A percentile compares a stretch with the other conserved stretches of the same genome.
These are phyloP conservation scores for Hypoxylon trugodes DNA, from an alignment of 495 filamentous ascomycete species.

Conservation along the genomic window DNA sequence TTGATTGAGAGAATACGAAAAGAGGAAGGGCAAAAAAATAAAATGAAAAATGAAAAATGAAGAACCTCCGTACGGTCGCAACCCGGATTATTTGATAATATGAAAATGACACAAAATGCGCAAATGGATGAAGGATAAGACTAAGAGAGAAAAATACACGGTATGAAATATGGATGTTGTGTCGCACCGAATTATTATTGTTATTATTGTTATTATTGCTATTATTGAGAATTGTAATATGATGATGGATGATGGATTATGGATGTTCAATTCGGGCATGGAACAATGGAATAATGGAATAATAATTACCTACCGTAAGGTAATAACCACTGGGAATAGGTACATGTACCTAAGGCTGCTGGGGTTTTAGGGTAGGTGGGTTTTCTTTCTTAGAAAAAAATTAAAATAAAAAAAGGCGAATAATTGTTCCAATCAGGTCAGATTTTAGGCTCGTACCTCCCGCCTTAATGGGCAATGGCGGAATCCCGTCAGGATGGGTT, in stretches of 20 bases:
- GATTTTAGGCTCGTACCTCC: conserved; percentile 37
- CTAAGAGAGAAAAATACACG: conserved; percentile 4
- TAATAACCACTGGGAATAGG: too few relatives aligned
- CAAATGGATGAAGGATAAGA: too few relatives aligned
- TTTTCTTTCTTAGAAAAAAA: conserved; percentile 7
- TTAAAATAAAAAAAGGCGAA: conserved; percentile 4
- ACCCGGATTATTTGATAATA: neutral
- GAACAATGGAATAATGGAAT: conserved; percentile 10
- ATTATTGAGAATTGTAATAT: conserved; percentile 24
- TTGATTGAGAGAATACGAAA: too few relatives aligned
- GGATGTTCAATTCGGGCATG: too few relatives aligned
- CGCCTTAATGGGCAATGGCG: conserved; percentile 42
- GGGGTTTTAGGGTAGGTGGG: conserved; percentile 9
- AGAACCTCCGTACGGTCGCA: conserved; percentile 21
- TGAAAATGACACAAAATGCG: neutral
- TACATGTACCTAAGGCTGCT: too few relatives aligned
- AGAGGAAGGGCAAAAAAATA: too few relatives aligned
- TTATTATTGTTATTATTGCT: conserved; percentile 15
- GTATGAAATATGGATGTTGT: conserved; percentile 2
- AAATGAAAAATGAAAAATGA: neutral
- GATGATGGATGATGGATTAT: too few relatives aligned
- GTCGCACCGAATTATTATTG: conserved; percentile 26
- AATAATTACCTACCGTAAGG: too few relatives aligned
- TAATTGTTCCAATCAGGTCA: conserved; percentile 38
- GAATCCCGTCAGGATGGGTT: conserved; percentile 42